These are phyloP conservation scores for Erysiphe neolycopersici DNA, from an alignment of 2,329 filamentous ascomycete species.

Conservation along the genomic window DNA sequence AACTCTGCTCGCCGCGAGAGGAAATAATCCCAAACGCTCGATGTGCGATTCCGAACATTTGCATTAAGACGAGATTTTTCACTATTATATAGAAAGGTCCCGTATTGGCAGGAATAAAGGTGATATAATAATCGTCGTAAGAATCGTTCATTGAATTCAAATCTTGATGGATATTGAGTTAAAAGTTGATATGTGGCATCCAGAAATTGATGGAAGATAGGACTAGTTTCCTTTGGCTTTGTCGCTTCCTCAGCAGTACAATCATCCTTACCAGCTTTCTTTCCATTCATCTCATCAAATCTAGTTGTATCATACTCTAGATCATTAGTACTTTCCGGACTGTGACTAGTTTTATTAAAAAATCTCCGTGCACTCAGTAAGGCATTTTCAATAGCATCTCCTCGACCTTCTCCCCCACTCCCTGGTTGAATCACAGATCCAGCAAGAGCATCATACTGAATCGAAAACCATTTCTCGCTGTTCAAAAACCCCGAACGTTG, in stretches of 20 bases:
- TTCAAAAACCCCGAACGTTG: constrained; percentile 70
- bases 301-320: constrained; percentile 20
- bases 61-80: constrained; percentile 64
- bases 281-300: constrained; percentile 11
- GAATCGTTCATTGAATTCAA: constrained; percentile 93
- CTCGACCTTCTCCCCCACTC: constrained; percentile 20
- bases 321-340: constrained; percentile 29
- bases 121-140: constrained; percentile 74
- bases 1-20: constrained; percentile 58
- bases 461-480: constrained; percentile 80
- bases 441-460: constrained; percentile 55
- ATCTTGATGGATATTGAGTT: constrained; percentile 61
- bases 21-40: constrained; percentile 93
- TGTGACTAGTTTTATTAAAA: constrained; percentile 57
- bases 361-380: constrained; percentile 66
- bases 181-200: constrained; percentile 82
- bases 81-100: constrained; percentile 85
- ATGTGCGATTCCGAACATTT: constrained; percentile 40
- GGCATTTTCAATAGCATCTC: constrained; percentile 65
- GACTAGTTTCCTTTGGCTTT: constrained; percentile 70
- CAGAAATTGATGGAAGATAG: constrained; percentile 93
- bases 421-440: constrained; percentile 35
- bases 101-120: constrained; percentile 85
- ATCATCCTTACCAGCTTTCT: constrained; percentile 14
- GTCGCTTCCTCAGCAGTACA: constrained; percentile 39